These are phyloP conservation scores for Colletotrichum incanum DNA, from an alignment of 2,329 filamentous ascomycete genomes.

Conservation along the genomic window DNA sequence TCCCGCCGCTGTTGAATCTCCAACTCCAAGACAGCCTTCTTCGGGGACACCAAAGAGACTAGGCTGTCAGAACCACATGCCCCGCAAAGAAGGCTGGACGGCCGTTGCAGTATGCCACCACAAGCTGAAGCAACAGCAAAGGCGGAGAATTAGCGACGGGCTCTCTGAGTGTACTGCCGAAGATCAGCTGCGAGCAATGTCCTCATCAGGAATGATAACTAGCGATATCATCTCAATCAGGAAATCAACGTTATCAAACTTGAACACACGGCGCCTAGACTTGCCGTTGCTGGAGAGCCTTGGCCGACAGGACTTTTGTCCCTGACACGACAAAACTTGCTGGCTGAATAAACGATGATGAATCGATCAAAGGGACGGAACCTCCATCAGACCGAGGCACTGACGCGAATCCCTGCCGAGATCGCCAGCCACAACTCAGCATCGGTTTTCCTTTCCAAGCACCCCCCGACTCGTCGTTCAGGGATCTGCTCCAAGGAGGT, in stretches of 20 bases:
- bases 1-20: conserved; percentile 40
- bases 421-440: conserved; percentile 44
- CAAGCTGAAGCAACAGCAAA: conserved; percentile 18
- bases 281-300: conserved; percentile 30
- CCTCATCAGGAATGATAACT: not conserved
- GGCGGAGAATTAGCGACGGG: conserved; percentile 27
- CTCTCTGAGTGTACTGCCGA: not conserved
- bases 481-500: conserved; percentile 34
- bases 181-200: conserved; percentile 1
- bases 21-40: conserved; percentile 38
- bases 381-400: conserved; percentile 41
- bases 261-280: conserved; percentile 25
- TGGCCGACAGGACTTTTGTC: conserved; percentile 14
- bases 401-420: conserved; percentile 40
- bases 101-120: conserved; percentile 34
- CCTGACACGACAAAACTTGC: conserved; percentile 24
- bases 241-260: not conserved
- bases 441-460: conserved; percentile 43
- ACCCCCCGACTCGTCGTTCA: conserved; percentile 38
- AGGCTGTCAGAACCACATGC: conserved; percentile 40
- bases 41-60: conserved; percentile 33
- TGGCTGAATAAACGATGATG: conserved; percentile 37
- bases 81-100: conserved; percentile 43
- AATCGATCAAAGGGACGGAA: conserved; percentile 34
- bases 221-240: not conserved